A percentile compares a stretch with the other conserved stretches of the same genome.
phyloP scores from a whole-genome alignment of 2,329 filamentous ascomycete genomes.

The Emmonsiellopsis sp. region DNA sequence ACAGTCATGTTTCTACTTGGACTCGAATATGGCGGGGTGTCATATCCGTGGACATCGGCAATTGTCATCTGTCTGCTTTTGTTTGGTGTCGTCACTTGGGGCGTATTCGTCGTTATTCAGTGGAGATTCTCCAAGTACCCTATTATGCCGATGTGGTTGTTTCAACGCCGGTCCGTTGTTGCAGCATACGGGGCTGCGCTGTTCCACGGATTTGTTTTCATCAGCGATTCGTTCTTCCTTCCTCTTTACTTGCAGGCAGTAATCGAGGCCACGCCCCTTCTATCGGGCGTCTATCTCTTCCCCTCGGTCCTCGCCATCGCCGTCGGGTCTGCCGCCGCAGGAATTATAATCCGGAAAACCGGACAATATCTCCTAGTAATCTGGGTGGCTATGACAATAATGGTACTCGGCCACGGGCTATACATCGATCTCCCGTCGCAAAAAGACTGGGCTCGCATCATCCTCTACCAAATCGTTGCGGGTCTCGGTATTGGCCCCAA shows the following conservation, averaged over 20 bases:
- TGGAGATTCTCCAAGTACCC: conserved; percentile 64
- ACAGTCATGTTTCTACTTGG: conserved; percentile 80
- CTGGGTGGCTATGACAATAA: conserved; percentile 47
- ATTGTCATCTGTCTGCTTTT: conserved; percentile 68
- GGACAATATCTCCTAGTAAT: conserved; percentile 56
- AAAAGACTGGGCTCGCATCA: conserved; percentile 41
- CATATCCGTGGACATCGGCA: conserved; percentile 62
- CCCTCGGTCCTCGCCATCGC: conserved; percentile 60
- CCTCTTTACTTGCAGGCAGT: conserved; percentile 77
- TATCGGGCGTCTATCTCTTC: conserved; percentile 64
- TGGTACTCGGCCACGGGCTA: conserved; percentile 57
- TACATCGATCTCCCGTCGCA: conserved; percentile 48
- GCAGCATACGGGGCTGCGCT: conserved; percentile 58
- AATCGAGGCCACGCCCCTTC: conserved; percentile 55
- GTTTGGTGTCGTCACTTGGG: conserved; percentile 56
- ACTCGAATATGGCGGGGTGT: conserved; percentile 70
- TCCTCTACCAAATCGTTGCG: conserved; percentile 47
- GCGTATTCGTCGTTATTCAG: conserved; percentile 62
- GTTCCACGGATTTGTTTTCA: conserved; percentile 67
- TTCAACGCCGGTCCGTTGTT: conserved; percentile 55
- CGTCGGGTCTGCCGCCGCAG: conserved; percentile 48
- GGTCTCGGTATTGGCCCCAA: conserved; percentile 54
- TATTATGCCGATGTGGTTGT: conserved; percentile 64
- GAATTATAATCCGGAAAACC: conserved; percentile 63
- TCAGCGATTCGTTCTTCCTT: conserved; percentile 66